Conservation (phyloP, 148 eudicot species). For the Rhododendron williamsianum region DNA sequence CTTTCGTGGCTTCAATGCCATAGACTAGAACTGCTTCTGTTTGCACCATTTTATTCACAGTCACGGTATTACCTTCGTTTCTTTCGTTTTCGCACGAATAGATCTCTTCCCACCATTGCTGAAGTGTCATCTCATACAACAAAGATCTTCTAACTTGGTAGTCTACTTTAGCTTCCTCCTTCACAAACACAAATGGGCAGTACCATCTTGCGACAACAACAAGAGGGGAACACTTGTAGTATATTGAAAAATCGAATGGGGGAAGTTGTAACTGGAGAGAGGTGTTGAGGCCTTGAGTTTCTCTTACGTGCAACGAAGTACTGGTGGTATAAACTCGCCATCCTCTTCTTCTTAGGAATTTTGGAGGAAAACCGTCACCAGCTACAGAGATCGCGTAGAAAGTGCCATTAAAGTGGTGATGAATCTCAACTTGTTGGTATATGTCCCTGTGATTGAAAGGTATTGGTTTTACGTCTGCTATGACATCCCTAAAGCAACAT, state of each 20-base stretch:
- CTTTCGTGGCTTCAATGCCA: slow-evolving; percentile 40
- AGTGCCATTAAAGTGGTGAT: slow-evolving; percentile 44
- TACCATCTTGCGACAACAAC: slow-evolving; percentile 47
- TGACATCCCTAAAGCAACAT: slow-evolving; percentile 44
- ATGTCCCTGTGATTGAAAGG: slow-evolving; percentile 61
- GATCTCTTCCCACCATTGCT: slow-evolving; percentile 64
- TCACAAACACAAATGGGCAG: slow-evolving; percentile 50
- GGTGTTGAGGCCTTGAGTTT: slow-evolving; percentile 45
- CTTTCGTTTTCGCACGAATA: slow-evolving; percentile 26
- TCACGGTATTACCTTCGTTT: slow-evolving; percentile 17
- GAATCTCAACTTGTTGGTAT: slow-evolving; percentile 76
- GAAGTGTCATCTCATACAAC: slow-evolving; percentile 44
- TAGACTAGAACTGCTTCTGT: slow-evolving; percentile 41
- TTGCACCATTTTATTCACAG: slow-evolving; percentile 32
- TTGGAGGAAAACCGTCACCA: slow-evolving; percentile 69
- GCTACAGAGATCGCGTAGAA: slow-evolving; percentile 72
- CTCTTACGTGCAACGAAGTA: slow-evolving; percentile 27
- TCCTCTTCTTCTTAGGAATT: slow-evolving; percentile 57
- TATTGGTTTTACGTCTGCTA: slow-evolving; percentile 41
- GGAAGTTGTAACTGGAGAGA: slow-evolving; percentile 33
- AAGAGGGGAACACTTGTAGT: slow-evolving; percentile 29
- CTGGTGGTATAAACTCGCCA: slow-evolving; percentile 45
- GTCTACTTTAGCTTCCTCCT: slow-evolving; percentile 39
- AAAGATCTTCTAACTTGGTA: slow-evolving; percentile 39
- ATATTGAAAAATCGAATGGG: slow-evolving; percentile 20